A percentile compares a stretch with the other conserved stretches of the same genome.
phyloP scores from a whole-genome alignment of 441 rosid genomes.

The Daphne laureola region DNA sequence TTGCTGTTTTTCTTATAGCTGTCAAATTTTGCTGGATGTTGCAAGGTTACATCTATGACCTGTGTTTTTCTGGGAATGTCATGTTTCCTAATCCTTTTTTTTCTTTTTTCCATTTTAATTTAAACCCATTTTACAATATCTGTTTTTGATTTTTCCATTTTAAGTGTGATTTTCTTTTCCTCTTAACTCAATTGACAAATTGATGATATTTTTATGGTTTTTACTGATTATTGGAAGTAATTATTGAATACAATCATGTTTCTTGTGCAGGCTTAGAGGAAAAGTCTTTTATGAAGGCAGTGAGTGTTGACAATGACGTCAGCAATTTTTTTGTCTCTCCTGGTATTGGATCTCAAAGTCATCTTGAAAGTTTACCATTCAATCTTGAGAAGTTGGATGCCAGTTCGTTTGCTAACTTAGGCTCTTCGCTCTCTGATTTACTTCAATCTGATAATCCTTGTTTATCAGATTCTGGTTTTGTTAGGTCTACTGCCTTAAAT shows the following conservation, averaged over 20 bases:
- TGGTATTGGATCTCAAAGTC: constrained; percentile 46
- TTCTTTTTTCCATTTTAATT: no score
- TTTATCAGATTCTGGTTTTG: constrained; percentile 51
- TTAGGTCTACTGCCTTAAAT: constrained; percentile 44
- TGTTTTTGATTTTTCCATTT: no score
- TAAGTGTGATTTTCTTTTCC: no score
- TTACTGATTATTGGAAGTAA: no score
- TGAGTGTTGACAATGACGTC: constrained; percentile 36
- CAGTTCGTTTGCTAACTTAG: constrained; percentile 42
- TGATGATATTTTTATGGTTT: no score
- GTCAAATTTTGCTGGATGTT: no score
- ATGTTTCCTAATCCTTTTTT: no score
- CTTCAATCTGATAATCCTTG: constrained; percentile 59
- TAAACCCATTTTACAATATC: no score
- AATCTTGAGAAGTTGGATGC: constrained; percentile 69
- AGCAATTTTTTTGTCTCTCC: constrained; percentile 63
- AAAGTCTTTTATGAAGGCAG: constrained; percentile 46
- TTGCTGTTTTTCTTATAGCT: no score
- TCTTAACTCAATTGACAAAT: no score
- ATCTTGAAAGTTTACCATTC: constrained; percentile 41
- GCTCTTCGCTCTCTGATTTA: constrained; percentile 54
- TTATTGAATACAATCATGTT: neutral
- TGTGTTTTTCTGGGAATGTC: no score
- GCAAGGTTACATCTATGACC: no score
- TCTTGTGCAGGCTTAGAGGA: constrained; percentile 63